A percentile compares a stretch with the other conserved stretches of the same genome.
Conservation (phyloP, 257 asterid species). For the Gynochthodes officinalis region DNA sequence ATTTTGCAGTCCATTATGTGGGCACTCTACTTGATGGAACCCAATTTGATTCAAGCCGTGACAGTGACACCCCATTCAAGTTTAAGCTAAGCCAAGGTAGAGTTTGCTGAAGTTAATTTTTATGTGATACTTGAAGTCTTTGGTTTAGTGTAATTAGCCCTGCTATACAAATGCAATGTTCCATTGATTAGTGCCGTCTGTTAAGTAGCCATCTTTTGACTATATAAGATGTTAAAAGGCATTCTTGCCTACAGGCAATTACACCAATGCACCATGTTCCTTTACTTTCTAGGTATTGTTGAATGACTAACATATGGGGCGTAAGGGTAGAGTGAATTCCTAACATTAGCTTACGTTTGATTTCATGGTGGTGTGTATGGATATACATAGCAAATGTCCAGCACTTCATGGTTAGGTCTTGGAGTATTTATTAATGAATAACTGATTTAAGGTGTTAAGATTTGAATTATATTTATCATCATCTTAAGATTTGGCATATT, state of each 20-base stretch:
- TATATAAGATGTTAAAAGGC: neutral
- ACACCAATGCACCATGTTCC: neutral
- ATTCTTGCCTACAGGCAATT: neutral
- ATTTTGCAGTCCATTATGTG: constrained; percentile 55
- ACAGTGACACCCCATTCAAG: constrained; percentile 37
- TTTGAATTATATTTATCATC: no score
- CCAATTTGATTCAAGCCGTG: constrained; percentile 51
- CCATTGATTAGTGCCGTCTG: neutral
- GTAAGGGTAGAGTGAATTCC: neutral
- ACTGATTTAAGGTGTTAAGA: no score
- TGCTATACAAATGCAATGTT: neutral
- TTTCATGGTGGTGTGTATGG: neutral
- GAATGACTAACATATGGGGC: neutral
- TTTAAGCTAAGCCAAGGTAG: constrained; percentile 55
- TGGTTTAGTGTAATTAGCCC: neutral
- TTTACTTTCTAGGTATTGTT: neutral
- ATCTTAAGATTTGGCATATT: no score
- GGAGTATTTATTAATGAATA: no score
- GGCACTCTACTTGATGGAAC: constrained; percentile 57
- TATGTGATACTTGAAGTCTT: no score
- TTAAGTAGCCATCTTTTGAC: neutral
- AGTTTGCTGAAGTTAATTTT: neutral
- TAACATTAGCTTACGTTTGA: neutral
- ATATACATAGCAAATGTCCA: neutral
- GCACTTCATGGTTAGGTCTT: neutral